These are phyloP conservation scores for Suhomyces yuchorum DNA, from an alignment of 1,139 yeast species.

Conservation along the genomic window DNA sequence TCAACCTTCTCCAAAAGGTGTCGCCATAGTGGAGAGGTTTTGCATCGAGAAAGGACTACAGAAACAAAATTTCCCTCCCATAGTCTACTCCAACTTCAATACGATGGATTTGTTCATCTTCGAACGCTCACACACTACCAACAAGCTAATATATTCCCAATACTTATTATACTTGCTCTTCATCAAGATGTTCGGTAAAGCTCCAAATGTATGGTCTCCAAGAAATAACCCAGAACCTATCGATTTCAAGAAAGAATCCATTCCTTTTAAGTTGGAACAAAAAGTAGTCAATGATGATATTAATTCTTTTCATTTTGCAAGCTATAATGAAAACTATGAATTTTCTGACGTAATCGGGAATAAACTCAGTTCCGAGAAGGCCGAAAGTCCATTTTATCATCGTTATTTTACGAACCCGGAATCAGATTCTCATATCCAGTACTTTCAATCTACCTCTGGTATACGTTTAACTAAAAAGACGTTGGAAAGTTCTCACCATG, in stretches of 20 bases:
- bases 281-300: background rate
- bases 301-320: background rate
- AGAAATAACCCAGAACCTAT: slow-evolving; percentile 34
- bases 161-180: slow-evolving; percentile 69
- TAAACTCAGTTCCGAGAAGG: background rate
- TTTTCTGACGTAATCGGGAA: background rate
- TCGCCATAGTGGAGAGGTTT: slow-evolving; percentile 65
- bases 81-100: slow-evolving; percentile 59
- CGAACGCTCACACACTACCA: slow-evolving; percentile 65
- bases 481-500: slow-evolving; percentile 30
- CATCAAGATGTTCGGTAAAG: slow-evolving; percentile 60
- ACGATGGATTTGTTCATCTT: slow-evolving; percentile 71
- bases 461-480: slow-evolving; percentile 53
- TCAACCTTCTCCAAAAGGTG: slow-evolving; percentile 94
- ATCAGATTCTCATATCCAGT: slow-evolving; percentile 79
- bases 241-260: background rate
- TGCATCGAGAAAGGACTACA: slow-evolving; percentile 59
- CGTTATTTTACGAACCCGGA: slow-evolving; percentile 85
- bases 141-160: slow-evolving; percentile 64
- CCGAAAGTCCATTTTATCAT: slow-evolving; percentile 69
- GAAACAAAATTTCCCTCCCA: slow-evolving; percentile 37
- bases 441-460: slow-evolving; percentile 70
- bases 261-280: background rate
- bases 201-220: slow-evolving; percentile 73
- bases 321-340: background rate